Evolutionary conservation across 164 flowering plant species (phyloP), one percentile per base, ranked within the genome.

Genomic region (Saururus chinensis): DNA sequence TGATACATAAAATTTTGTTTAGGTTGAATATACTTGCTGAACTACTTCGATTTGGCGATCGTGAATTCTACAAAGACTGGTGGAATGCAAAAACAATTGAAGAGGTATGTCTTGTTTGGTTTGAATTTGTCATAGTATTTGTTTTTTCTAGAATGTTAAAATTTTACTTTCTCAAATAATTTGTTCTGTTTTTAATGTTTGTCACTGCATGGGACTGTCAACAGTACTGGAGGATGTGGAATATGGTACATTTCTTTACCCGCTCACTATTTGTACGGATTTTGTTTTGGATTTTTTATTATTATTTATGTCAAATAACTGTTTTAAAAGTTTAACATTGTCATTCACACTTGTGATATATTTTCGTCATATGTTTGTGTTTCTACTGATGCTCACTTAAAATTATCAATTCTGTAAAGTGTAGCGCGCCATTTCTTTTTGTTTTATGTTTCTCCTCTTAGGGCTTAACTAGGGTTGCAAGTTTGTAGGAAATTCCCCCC

Each of bases 151-250:
- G 19, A 4, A 30, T 30, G 6, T 45, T 45, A 12, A 45, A 45
- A 12, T 45, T 45, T 45, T 45, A 45, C 4, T 45, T 45, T 45
- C 16, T 45, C 2, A 45, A 45, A 4, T 17, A 12, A 8, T 45
- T 45, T 45, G 49, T 45, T 45, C 21, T 56, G 12, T 35, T 19
- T 6, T 10, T 58, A n/a, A 20, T 65, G 17, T 45, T 45, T 45
- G 49, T 70, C 66, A 62, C 62, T 59, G 54, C 54, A 26, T 57
- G 59, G 26, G 56, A 57, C 68, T 56, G 66, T 59, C 67, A 74
- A 72, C 92, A 95, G 99, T 95, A 95, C 66, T 95, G 99, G 99
- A 91, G 91, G 72, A 81, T 84, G 95, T 95, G 99, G 99, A 95
- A 95, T 74, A 91, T 91, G 99, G 97, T 95, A 87, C 65, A 73